A percentile compares a stretch with the other conserved stretches of the same genome.
These are phyloP conservation scores for Pelargonium nanum DNA, from an alignment of 345 rosid genomes.

Conservation along the genomic window DNA sequence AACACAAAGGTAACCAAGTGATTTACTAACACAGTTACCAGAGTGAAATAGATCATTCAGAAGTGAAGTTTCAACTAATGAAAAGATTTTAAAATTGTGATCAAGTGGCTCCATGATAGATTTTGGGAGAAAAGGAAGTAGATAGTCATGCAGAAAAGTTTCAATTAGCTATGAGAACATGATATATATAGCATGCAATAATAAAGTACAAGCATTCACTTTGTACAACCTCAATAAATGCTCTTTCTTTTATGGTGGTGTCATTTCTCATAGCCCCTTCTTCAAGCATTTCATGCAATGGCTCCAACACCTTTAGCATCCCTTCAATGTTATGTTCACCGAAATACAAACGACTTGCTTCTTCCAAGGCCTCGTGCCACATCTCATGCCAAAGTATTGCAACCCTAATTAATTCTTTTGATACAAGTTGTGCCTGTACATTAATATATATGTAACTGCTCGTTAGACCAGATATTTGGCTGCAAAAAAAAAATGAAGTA, in stretches of 20 bases:
- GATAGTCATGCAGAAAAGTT: no score
- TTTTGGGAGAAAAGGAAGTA: no score
- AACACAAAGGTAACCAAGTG: constrained; percentile 5
- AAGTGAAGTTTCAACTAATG: not conserved
- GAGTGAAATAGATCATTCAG: not conserved
- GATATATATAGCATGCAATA: no score
- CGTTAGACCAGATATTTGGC: not conserved
- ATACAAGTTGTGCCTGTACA: constrained; percentile 84
- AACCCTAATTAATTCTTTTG: constrained; percentile 84
- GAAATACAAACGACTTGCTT: constrained; percentile 96
- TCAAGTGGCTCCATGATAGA: no score
- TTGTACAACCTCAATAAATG: constrained; percentile 74
- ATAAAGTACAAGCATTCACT: not conserved
- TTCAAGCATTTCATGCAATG: constrained; percentile 82
- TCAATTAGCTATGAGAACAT: no score
- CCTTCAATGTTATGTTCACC: constrained; percentile 97
- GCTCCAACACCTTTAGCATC: constrained; percentile 91
- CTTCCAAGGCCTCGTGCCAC: constrained; percentile 98
- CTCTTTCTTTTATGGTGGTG: constrained; percentile 74
- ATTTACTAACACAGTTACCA: not conserved
- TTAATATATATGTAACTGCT: not conserved
- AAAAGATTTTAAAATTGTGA: not conserved
- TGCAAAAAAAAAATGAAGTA: not conserved
- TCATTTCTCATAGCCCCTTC: constrained; percentile 71
- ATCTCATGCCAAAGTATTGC: constrained; percentile 98